Percentiles rank a stretch among this genome's conserved stretches.
phyloP scores from a whole-genome alignment of 1,284 basidiomycete species.

The Veloboletus limbatus region DNA sequence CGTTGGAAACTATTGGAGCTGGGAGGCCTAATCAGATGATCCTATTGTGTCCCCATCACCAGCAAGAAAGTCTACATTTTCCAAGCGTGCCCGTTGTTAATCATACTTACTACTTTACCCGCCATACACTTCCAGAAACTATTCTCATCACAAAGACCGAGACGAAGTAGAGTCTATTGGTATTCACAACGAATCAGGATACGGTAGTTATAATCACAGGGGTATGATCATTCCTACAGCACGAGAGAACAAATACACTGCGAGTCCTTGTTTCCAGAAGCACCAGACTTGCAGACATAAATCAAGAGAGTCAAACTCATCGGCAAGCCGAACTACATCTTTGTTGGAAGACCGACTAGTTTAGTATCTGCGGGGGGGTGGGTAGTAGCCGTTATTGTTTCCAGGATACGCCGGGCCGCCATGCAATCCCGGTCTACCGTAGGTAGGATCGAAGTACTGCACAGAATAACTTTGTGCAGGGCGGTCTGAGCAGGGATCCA shows the following conservation, averaged over 20 bases:
- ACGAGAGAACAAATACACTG: slow-evolving; percentile 3
- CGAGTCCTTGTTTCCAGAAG: slow-evolving; percentile 13
- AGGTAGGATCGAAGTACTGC: slow-evolving; percentile 11
- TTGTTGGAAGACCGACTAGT: not conserved
- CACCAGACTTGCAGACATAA: slow-evolving; percentile 11
- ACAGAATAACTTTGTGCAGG: slow-evolving; percentile 11
- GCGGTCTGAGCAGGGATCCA: slow-evolving; percentile 17
- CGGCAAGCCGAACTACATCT: slow-evolving; percentile 3
- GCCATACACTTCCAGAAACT: too few relatives aligned
- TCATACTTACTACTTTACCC: too few relatives aligned
- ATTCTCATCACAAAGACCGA: not conserved
- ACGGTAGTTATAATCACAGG: slow-evolving; percentile 7
- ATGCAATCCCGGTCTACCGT: slow-evolving; percentile 15
- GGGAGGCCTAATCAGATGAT: too few relatives aligned
- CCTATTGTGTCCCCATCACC: too few relatives aligned
- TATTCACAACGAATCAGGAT: slow-evolving; percentile 12
- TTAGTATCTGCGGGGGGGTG: slow-evolving; percentile 10
- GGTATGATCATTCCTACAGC: slow-evolving; percentile 7
- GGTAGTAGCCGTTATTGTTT: slow-evolving; percentile 11
- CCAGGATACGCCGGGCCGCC: slow-evolving; percentile 15
- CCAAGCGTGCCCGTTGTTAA: too few relatives aligned
- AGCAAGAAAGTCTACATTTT: too few relatives aligned
- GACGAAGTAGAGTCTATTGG: slow-evolving; percentile 10
- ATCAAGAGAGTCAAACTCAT: slow-evolving; percentile 1
- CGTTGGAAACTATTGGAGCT: too few relatives aligned